phyloP scores from a whole-genome alignment of 306 rosid species.

The Cotoneaster glaucophyllus region DNA sequence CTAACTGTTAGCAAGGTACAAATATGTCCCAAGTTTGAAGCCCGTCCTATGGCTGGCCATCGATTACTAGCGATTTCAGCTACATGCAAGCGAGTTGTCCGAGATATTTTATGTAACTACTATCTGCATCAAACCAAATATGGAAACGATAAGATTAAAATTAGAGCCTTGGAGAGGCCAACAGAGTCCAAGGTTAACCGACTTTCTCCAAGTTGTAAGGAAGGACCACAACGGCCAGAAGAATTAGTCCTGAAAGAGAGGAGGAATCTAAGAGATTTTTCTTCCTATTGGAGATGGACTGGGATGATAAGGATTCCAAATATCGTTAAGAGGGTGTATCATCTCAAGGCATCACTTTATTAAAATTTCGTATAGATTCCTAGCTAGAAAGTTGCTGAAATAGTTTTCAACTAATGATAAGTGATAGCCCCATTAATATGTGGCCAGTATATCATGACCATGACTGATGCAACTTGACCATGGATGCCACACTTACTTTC shows the following conservation, averaged over 20 bases:
- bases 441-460: conserved; percentile 32
- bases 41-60: background rate
- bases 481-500: conserved; percentile 15
- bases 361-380: conserved; percentile 32
- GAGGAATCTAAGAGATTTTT: conserved; percentile 31
- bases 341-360: conserved; percentile 30
- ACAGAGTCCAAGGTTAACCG: conserved; percentile 10
- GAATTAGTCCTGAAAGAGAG: conserved; percentile 18
- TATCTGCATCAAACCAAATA: background rate
- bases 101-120: background rate
- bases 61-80: background rate
- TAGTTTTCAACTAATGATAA: conserved; percentile 58
- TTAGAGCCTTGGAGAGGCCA: background rate
- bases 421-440: conserved; percentile 33
- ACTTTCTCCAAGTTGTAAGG: conserved; percentile 24
- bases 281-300: conserved; percentile 32
- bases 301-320: conserved; percentile 46
- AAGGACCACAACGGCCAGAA: conserved; percentile 35
- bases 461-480: conserved; percentile 36
- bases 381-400: conserved; percentile 38
- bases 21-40: background rate
- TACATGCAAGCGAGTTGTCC: too few relatives aligned
- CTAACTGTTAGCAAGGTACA: background rate
- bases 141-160: background rate
- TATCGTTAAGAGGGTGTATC: conserved; percentile 21